Percentiles rank a stretch among this genome's conserved stretches.
Evolutionary conservation across 2,329 filamentous ascomycete genomes (phyloP).

Genomic region (Mollisiaceae sp.): DNA sequence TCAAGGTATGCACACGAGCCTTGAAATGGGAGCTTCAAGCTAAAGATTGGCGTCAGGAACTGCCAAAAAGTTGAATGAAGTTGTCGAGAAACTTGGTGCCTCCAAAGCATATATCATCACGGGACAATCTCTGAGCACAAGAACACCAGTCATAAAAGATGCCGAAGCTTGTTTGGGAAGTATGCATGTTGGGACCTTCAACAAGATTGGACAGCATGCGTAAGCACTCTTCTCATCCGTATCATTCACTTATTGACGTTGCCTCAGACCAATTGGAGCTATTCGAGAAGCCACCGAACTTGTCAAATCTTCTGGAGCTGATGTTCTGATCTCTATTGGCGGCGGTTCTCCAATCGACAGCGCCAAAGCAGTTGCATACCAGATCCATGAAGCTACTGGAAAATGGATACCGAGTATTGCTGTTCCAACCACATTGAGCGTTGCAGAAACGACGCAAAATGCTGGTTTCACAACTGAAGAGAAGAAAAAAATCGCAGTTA

Average conservation of each 20-base stretch:
- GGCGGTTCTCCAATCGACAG: conserved; percentile 60
- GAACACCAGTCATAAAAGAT: conserved; percentile 56
- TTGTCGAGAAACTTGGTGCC: conserved; percentile 29
- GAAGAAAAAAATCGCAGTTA: conserved; percentile 56
- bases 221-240: neutral
- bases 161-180: conserved; percentile 54
- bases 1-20: conserved; percentile 21
- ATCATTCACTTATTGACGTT: neutral
- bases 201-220: conserved; percentile 59
- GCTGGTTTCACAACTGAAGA: conserved; percentile 56
- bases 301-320: conserved; percentile 53
- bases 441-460: conserved; percentile 58
- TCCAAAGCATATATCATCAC: conserved; percentile 64
- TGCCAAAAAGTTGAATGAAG: conserved; percentile 23
- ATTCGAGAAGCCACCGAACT: conserved; percentile 56
- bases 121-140: conserved; percentile 56
- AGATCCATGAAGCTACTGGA: conserved; percentile 46
- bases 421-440: conserved; percentile 55
- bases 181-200: conserved; percentile 58
- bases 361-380: conserved; percentile 53
- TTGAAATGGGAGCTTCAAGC: neutral
- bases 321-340: conserved; percentile 60
- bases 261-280: conserved; percentile 50
- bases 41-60: conserved; percentile 18
- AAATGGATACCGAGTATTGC: conserved; percentile 52